These are phyloP conservation scores for Terana coerulea DNA, from an alignment of 768 basidiomycete genomes.

Conservation along the genomic window DNA sequence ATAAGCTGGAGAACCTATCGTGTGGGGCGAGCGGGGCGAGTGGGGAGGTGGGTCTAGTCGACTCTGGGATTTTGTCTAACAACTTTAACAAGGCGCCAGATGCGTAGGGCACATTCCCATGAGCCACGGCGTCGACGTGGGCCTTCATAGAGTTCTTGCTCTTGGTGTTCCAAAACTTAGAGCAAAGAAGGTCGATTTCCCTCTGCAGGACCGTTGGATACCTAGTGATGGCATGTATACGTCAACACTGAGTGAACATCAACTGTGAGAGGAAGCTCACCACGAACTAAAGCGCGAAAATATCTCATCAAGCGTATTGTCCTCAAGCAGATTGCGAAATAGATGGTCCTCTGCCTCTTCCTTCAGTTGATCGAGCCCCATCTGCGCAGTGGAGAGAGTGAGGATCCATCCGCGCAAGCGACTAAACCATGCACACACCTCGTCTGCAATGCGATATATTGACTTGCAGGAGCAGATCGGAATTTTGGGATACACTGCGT, in stretches of 20 bases:
- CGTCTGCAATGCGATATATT: constrained; percentile 8
- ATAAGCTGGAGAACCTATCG: too few species aligned
- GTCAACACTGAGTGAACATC: too few species aligned
- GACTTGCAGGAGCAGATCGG: constrained; percentile 5
- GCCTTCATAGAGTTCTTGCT: too few species aligned
- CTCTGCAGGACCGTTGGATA: neutral
- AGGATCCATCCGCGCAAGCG: too few species aligned
- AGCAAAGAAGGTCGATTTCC: neutral
- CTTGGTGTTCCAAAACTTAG: too few species aligned
- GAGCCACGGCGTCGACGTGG: too few species aligned
- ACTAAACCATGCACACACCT: constrained; percentile 3
- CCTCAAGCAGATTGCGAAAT: neutral
- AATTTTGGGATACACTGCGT: neutral
- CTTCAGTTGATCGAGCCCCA: neutral
- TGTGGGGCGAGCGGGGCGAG: too few species aligned
- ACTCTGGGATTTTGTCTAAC: too few species aligned
- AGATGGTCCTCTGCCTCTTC: neutral
- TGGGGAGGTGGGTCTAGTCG: too few species aligned
- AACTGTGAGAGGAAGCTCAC: constrained; percentile 2
- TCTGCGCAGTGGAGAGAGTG: too few species aligned
- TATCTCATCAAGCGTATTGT: constrained; percentile 1
- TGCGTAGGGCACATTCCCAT: too few species aligned
- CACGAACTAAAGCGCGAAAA: constrained; percentile 4
- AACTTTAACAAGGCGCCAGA: too few species aligned
- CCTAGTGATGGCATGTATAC: neutral